Evolutionary conservation across 2,329 filamentous ascomycete genomes (phyloP).

Genomic region (Ophiostoma novo-ulmi): DNA sequence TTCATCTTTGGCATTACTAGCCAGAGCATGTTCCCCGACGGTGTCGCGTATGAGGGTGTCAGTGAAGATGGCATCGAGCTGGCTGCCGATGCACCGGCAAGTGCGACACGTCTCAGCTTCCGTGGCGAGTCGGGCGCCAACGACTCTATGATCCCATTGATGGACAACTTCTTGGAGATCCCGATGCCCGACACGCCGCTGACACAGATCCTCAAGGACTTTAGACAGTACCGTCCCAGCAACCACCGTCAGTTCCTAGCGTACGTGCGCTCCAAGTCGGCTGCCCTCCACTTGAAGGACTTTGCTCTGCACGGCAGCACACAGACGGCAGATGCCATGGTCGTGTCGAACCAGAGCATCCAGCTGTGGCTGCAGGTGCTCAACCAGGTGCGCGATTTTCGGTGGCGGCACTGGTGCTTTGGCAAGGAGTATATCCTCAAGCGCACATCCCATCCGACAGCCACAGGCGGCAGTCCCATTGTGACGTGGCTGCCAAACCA

Average conservation of each 20-base stretch:
- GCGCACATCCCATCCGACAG: conserved; percentile 68
- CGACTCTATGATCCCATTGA: conserved; percentile 86
- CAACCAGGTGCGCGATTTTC: conserved; percentile 73
- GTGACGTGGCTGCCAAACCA: conserved; percentile 83
- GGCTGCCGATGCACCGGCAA: background rate
- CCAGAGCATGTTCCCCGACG: conserved; percentile 89
- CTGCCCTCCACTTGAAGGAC: conserved; percentile 49
- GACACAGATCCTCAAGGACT: conserved; percentile 81
- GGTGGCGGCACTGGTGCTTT: conserved; percentile 83
- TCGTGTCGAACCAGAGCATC: conserved; percentile 44
- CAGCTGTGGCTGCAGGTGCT: conserved; percentile 60
- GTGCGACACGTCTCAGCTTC: conserved; percentile 60
- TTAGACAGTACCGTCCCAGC: conserved; percentile 80
- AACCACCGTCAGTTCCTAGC: conserved; percentile 83
- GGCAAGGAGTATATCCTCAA: conserved; percentile 80
- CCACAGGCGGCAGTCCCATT: conserved; percentile 75
- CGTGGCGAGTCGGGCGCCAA: conserved; percentile 91
- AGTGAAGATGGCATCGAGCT: conserved; percentile 44
- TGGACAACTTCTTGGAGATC: conserved; percentile 81
- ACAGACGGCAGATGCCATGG: conserved; percentile 29
- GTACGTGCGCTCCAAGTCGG: conserved; percentile 54
- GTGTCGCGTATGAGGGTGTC: conserved; percentile 83
- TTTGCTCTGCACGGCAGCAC: conserved; percentile 46
- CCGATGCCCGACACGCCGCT: conserved; percentile 85
- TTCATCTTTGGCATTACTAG: conserved; percentile 96